These are phyloP conservation scores for Candida tallmaniae DNA, from an alignment of 805 yeast species.

Conservation along the genomic window DNA sequence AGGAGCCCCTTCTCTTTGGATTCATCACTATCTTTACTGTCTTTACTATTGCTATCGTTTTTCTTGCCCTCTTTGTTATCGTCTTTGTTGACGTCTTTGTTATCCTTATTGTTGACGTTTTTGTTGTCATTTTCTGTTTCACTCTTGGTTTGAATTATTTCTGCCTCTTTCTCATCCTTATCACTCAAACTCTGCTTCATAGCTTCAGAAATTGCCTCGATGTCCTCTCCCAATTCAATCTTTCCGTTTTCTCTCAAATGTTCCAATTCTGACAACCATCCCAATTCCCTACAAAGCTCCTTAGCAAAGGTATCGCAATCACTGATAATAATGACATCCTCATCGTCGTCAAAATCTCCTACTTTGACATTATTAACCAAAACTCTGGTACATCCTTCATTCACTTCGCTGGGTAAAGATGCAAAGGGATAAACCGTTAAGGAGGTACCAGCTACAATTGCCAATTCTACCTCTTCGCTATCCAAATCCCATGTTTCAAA, in stretches of 20 bases:
- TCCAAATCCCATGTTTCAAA: conserved; percentile 66
- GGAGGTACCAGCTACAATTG: conserved; percentile 90
- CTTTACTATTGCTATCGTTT: conserved; percentile 4
- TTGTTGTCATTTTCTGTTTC: not conserved
- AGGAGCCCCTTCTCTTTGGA: conserved; percentile 6
- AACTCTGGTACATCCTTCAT: conserved; percentile 45
- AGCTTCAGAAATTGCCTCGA: conserved; percentile 10
- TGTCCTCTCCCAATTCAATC: conserved; percentile 11
- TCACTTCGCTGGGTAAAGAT: conserved; percentile 63
- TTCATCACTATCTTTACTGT: conserved; percentile 4
- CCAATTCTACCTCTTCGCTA: conserved; percentile 52
- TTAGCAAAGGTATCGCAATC: conserved; percentile 66
- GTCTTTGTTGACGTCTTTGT: not conserved
- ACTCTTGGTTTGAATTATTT: not conserved
- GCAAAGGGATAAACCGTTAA: conserved; percentile 91
- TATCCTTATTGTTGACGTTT: not conserved
- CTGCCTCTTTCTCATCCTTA: not conserved
- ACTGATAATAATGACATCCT: conserved; percentile 58
- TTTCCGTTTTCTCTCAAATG: conserved; percentile 24
- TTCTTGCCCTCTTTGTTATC: conserved; percentile 2
- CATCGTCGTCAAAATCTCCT: conserved; percentile 59
- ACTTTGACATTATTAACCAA: conserved; percentile 73
- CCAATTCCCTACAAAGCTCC: conserved; percentile 47
- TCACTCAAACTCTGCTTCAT: conserved; percentile 9
- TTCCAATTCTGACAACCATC: conserved; percentile 60